Base-by-base conservation (phyloP, 169 alveolate species). In the Plasmodium falciparum region DNA sequence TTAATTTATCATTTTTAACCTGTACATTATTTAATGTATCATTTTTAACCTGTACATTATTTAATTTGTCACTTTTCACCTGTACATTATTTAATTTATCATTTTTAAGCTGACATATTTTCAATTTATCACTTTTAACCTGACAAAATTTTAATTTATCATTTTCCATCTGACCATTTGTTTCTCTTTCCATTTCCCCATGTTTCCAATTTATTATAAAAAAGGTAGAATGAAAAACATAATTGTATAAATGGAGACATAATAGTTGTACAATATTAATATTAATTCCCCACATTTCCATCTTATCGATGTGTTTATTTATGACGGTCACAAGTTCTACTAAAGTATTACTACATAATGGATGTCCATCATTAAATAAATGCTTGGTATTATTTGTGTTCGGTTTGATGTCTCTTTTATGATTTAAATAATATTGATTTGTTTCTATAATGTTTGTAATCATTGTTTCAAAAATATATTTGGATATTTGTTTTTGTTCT, bases 271-370 rank as follows among this genome's bases (percentile, higher is more conserved):
- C n/a, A 15, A 80, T 39, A 15, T 54, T 8, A 1, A 69, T 9
- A 17, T 78, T 22, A 8, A 39, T 47, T 17, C 13, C 7, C 11
- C 52, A 80, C 2, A 3, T 52, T 15, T 6, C 11, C 33, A 69
- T 0, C 54, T 33, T 56, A 0, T 1, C 2, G 9, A 9, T 20
- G 26, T 80, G 70, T 22, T 80, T 80, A 24, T 80, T 80, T 43
- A 67, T 80, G 8, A 80, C 72, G 6, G 90, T 80, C 0, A 80
- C 65, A 22, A 13, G 24, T 69, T 80, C 90, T 7, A 54, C 62
- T 5, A 80, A 9, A 12, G 56, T 80, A 12, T 80, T 76, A 47
- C 90, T 61, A 24, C 45, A 3, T 33, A 78, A 5, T 6, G 3
- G 22, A n/a, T 15, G 8, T 22, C 6, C 33, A 8, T 17, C 20